Base-by-base conservation (phyloP, 179 eudicot genomes). In the Spinacia oleracea region DNA sequence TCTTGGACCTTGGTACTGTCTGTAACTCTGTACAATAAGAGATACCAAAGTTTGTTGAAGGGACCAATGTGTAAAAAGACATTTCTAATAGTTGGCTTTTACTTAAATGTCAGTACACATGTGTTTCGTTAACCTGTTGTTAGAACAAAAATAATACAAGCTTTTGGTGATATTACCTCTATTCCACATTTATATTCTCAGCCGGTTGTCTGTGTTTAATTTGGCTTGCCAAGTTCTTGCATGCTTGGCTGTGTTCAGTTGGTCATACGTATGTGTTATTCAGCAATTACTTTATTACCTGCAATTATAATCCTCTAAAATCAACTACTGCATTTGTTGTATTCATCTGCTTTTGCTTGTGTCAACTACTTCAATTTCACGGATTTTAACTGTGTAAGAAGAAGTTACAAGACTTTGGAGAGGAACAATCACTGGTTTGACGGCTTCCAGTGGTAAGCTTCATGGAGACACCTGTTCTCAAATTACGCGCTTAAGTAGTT, bases 381-480 rank as follows among this genome's bases (percentile, higher is more conserved):
- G 29, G 32, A 58, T 62, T 40, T 72, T 79, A 71, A 80, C 32
- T 0, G 45, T 88, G 77, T 88, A 94, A 97, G 98, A 94, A 93
- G 98, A 97, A 62, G 46, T 93, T 34, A 64, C 83, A 60, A 87
- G 91, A 80, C 83, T 94, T 42, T 94, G 98, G 97, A 90, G 97
- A 85, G 98, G 98, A 81, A 94, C 98, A 69, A 90, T 85, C 87
- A 98, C 98, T 56, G 94, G 90, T 65, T 88, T 96, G 66, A 97
- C 98, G 76, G 94, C 98, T 94, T 55, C 98, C 97, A 46, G 90
- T 93, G 86, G 97, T 93, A 83, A 85, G 93, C 70, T 78, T 74
- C 40, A 76, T 43, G 18, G 76, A 8, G 55, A 70, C 20, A 16
- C 23, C 6, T 53, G 68, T 8, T 60, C 60, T 76, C 23, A 72